Base-by-base conservation (phyloP, 2,329 filamentous ascomycete genomes). In the Aspergillus ochraceus region DNA sequence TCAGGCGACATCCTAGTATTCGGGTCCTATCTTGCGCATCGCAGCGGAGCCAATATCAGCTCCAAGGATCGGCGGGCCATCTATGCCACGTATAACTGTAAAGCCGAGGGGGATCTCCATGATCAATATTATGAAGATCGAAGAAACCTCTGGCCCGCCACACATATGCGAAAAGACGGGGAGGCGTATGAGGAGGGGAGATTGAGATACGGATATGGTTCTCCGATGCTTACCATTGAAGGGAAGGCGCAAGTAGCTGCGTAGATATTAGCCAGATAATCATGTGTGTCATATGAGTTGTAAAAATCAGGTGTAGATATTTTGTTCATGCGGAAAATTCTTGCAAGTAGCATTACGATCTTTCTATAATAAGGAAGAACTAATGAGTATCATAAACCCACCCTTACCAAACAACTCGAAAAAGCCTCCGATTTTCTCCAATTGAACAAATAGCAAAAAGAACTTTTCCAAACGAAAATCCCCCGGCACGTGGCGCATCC, bases 51-150 rank as follows among this genome's bases (percentile, higher is more conserved):
- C 30, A 78, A 79, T 58, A 63, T 59, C 17, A 78, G 76, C 54
- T 59, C 50, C 1, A 70, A 69, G 54, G 68, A 76, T 49, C 70
- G 78, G 1, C 70, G 71, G 47, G 77, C 76, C 8, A 70, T 80
- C 24, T 80, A 80, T 60, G 76, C 77, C 2, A 80, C 78, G 0
- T 80, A 79, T 62, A 77, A 79, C 58, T 72, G 70, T 52, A 68
- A 68, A 6, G 61, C 63, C 0, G 78, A 80, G 55, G 78, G 78
- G 1, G 72, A 78, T 60, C 63, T 80, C n/a, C 76, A 77, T 60
- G 73, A 76, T 59, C 67, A 71, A 52, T 80, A 80, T 64, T 80
- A 79, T 64, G 64, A 63, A 10, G 76, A 79, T 64, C 69, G 78
- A 14, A 65, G 70, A 32, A 74, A 74, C 60, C 69, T 77, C 17